Conservation (phyloP, 2,329 filamentous ascomycete species). For the Hirsutella thompsonii region DNA sequence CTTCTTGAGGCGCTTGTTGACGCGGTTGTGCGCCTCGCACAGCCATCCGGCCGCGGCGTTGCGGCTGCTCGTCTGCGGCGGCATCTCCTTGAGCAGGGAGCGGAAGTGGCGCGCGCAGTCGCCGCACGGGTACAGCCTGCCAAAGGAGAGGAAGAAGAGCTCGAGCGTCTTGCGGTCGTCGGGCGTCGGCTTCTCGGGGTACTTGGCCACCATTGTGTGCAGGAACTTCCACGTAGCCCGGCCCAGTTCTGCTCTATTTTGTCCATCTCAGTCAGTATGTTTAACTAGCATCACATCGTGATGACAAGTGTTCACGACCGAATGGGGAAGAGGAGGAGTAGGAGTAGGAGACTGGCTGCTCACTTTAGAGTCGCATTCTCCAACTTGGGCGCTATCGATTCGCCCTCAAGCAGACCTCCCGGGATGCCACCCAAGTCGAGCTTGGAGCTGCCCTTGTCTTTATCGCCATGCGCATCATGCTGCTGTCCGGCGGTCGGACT, state of each 20-base stretch:
- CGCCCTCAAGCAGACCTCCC: slow-evolving; percentile 44
- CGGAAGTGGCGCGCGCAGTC: slow-evolving; percentile 59
- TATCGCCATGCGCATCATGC: too few relatives aligned
- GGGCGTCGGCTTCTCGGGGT: slow-evolving; percentile 49
- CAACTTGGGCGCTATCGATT: slow-evolving; percentile 66
- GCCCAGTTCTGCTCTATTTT: slow-evolving; percentile 50
- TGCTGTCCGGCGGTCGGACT: slow-evolving; percentile 3
- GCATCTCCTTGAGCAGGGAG: slow-evolving; percentile 45
- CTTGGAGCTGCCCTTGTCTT: slow-evolving; percentile 14
- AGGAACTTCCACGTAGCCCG: slow-evolving; percentile 58
- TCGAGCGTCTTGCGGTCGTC: slow-evolving; percentile 51
- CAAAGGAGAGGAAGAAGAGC: slow-evolving; percentile 53
- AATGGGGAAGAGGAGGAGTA: not conserved
- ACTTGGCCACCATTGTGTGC: slow-evolving; percentile 58
- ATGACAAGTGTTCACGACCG: too few relatives aligned
- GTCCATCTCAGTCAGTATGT: too few relatives aligned
- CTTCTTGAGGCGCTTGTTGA: slow-evolving; percentile 52
- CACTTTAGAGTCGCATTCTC: slow-evolving; percentile 75
- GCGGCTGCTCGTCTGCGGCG: slow-evolving; percentile 51
- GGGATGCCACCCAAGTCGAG: slow-evolving; percentile 30
- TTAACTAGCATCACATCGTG: too few relatives aligned
- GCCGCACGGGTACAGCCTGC: slow-evolving; percentile 57
- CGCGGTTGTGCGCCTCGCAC: slow-evolving; percentile 54
- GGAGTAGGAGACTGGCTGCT: slow-evolving; percentile 8
- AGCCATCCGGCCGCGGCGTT: slow-evolving; percentile 55